Base-by-base conservation (phyloP, 768 basidiomycete genomes). In the Russula foetens region DNA sequence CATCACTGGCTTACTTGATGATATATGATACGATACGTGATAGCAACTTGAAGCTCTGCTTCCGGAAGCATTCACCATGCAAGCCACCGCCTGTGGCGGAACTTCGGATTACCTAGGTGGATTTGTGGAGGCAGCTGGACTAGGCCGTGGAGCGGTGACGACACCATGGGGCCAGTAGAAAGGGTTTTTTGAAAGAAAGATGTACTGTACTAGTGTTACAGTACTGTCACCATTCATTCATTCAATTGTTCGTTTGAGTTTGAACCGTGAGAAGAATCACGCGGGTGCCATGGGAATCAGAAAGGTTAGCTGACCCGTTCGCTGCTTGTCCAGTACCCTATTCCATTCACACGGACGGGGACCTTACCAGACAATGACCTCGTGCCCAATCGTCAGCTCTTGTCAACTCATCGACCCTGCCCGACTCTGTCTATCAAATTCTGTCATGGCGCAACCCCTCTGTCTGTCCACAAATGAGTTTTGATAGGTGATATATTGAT, bases 41-140 rank as follows among this genome's bases (percentile, higher is more conserved):
- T 41, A 74, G 73, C 56, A 57, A 17, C 73, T 90, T 14, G 73
- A 83, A 58, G 75, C 77, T 56, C 72, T 77, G 4, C 71, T 89
- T 0, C 83, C 84, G 1, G 81, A 84, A 53, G 87, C 79, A 0
- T 80, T 84, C 48, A 69, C 77, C 0, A 77, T 84, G 31, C 75
- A 79, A 24, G 78, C 81, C 57, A 78, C 85, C 0, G 77, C 78
- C 38, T 90, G 88, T 63, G 74, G 72, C 4, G 59, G 56, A 9
- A 56, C 65, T 0, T 45, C 46, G 17, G 69, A 67, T 54, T 52
- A 63, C 4, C 53, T 71, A 39, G 64, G 31, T 19, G 39, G 29
- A 12, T 64, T 64, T 49, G 26, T 21, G 19, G 33, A 41, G 5
- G 38, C 61, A 7, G 31, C 31, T 4, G 43, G 35, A 23, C 43